Base-by-base conservation (phyloP, 2,329 filamentous ascomycete species). In the Ceratocystis lukuohia region DNA sequence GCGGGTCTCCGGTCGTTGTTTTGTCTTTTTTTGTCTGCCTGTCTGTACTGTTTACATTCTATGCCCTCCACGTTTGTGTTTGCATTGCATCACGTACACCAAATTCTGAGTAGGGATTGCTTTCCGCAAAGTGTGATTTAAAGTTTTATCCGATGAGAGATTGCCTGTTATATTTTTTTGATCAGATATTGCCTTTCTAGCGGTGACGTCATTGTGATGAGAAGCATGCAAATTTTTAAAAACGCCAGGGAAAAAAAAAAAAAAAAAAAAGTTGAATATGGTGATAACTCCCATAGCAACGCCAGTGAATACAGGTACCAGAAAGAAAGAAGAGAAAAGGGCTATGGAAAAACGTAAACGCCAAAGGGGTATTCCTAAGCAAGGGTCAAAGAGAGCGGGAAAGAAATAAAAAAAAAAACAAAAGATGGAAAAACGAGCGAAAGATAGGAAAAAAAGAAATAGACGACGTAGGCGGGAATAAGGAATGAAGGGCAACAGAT, bases 21-120 rank as follows among this genome's bases (percentile, higher is more conserved):
- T 62, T 61, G 37, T 67, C 50, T 61, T 61, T 67, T 41, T 65
- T n/a, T n/a, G 57, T 59, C n/a, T 59, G 48, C 48, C 48, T 53
- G 17, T 25, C 48, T 53, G 20, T 53, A 20, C 63, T 64, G 53
- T 64, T 64, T 67, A 61, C 28, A 33, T 59, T n/a, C 10, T 41
- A 15, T 41, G 10, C 10, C 37, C 37, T 41, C 37, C 10, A 41
- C 12, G 4, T 28, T n/a, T 53, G 46, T 44, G 61, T 66, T 64
- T 66, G 20, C 41, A 37, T 62, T 53, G 57, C 28, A 44, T 62
- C 25, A 48, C 48, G 22, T 17, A 30, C 48, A 22, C 25, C 20
- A 33, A 41, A 48, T 46, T 30, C 22, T 25, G 22, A 53, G 48
- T 25, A 25, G 20, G 25, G 20, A 53, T 53, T 53, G 48, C 20